Evolutionary conservation across 805 yeast species (phyloP).

Genomic region (Kazachstania martiniae): DNA sequence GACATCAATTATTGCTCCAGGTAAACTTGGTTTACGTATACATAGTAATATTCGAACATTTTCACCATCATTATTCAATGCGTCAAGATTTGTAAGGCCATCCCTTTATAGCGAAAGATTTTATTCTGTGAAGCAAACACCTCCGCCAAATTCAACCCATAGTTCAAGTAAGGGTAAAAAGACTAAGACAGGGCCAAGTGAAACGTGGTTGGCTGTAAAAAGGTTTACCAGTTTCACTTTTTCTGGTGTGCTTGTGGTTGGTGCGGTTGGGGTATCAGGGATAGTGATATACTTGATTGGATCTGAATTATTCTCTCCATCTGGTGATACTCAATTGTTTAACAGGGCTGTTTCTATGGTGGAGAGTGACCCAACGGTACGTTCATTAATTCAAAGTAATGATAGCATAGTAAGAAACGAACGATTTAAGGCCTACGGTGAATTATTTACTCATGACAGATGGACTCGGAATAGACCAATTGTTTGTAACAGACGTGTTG

Average conservation of each 20-base stretch:
- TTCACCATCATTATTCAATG: no score
- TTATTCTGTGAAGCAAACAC: no score
- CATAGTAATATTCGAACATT: no score
- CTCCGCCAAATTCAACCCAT: no score
- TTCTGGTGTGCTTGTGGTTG: slow-evolving; percentile 52
- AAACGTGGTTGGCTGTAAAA: slow-evolving; percentile 36
- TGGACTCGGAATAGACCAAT: slow-evolving; percentile 89
- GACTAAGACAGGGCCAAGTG: slow-evolving; percentile 1
- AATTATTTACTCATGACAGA: slow-evolving; percentile 47
- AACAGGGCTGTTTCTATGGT: slow-evolving; percentile 73
- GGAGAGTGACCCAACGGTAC: slow-evolving; percentile 55
- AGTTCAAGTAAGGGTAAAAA: no score
- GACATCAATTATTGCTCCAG: no score
- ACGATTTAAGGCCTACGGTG: slow-evolving; percentile 78
- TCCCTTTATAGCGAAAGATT: no score
- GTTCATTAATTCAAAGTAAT: slow-evolving; percentile 43
- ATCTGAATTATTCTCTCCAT: slow-evolving; percentile 75
- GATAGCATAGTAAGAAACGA: slow-evolving; percentile 33
- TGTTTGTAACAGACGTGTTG: slow-evolving; percentile 49
- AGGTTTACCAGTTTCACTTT: slow-evolving; percentile 51
- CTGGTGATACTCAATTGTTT: slow-evolving; percentile 85
- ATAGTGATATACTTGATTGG: slow-evolving; percentile 62
- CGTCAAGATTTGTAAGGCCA: no score
- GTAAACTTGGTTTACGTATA: no score
- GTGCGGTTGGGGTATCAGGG: slow-evolving; percentile 59